Evolutionary conservation across 305 asterid genomes (phyloP), one percentile per base, ranked within the genome.

Genomic region (Ilex paraguariensis): DNA sequence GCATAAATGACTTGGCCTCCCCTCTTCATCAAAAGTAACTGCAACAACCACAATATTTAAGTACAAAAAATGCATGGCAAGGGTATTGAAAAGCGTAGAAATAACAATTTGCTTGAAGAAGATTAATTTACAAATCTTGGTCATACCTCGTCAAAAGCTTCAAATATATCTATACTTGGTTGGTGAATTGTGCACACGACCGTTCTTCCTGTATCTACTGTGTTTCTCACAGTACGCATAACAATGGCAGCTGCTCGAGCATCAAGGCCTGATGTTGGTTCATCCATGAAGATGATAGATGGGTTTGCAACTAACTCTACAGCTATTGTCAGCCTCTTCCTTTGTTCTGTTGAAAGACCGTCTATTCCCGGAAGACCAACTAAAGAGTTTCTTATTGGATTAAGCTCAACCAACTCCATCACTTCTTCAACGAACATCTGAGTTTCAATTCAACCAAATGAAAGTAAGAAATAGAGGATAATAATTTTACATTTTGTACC

Each of bases 341-440:
- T 77, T 55, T 81, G 86, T 66, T 81, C 87, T 3, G 80, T 81
- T 31, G 87, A 78, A 46, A 81, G 80, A n/a, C 87, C 87, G 61
- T 70, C 66, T 53, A 75, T 69, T 31, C 84, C 87, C 3, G 87
- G 77, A 40, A 73, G 74, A 51, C 84, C 82, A 30, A 78, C 84
- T 51, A 73, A 55, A 14, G 69, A 66, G 28, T 78, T 60, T 57
- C 80, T 71, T 58, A 73, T 65, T 3, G 73, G 65, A 30, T 73
- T 71, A 31, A 78, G 87, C 77, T 81, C 87, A 28, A 78, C 78
- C 69, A 78, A 13, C 52, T 68, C 77, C 75, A 81, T 60, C 30
- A 81, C 80, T 78, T 81, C 80, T 56, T 75, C 84, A 32, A 75
- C 87, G 66, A 78, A 81, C 82, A 70, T 71, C 87, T 81, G 52